A percentile compares a stretch with the other conserved stretches of the same genome.
phyloP scores from a whole-genome alignment of 352 stramenopile species.

The Bremia lactucae region DNA sequence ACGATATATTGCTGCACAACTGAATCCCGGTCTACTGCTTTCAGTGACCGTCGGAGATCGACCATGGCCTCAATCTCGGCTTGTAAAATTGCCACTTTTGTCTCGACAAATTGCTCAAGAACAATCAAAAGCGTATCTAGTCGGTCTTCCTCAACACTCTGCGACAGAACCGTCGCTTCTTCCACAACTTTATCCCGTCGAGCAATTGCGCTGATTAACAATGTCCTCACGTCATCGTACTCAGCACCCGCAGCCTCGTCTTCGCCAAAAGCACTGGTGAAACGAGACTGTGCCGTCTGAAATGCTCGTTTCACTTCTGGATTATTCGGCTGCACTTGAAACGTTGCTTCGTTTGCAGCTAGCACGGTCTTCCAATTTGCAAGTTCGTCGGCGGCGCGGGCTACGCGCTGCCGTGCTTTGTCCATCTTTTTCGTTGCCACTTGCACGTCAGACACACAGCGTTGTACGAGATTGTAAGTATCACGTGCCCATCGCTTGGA shows the following conservation, averaged over 20 bases:
- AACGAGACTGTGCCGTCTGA: slow-evolving; percentile 48
- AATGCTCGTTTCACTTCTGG: slow-evolving; percentile 61
- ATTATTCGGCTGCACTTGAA: slow-evolving; percentile 69
- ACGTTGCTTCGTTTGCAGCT: slow-evolving; percentile 72
- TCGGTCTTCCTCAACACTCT: slow-evolving; percentile 76
- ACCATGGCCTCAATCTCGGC: slow-evolving; percentile 72
- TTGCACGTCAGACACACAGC: slow-evolving; percentile 60
- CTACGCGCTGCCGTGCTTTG: slow-evolving; percentile 44
- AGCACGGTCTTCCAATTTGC: slow-evolving; percentile 66
- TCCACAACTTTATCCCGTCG: slow-evolving; percentile 73
- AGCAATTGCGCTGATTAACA: slow-evolving; percentile 55
- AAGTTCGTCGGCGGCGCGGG: slow-evolving; percentile 57
- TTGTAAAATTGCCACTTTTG: slow-evolving; percentile 69
- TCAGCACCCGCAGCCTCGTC: slow-evolving; percentile 44
- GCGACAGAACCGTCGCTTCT: slow-evolving; percentile 62
- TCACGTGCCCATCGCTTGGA: slow-evolving; percentile 66
- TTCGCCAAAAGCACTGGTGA: slow-evolving; percentile 53
- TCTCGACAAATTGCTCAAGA: slow-evolving; percentile 79
- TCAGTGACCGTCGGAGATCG: slow-evolving; percentile 50
- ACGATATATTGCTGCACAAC: slow-evolving; percentile 82
- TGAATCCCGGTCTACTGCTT: slow-evolving; percentile 71
- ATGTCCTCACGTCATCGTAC: slow-evolving; percentile 44
- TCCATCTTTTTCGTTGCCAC: slow-evolving; percentile 73
- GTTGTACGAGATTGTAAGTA: slow-evolving; percentile 71
- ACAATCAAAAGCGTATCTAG: slow-evolving; percentile 79